Percentiles rank a stretch among this genome's conserved stretches.
Conservation (phyloP, 257 asterid genomes). For the Solanum sejunctum region DNA sequence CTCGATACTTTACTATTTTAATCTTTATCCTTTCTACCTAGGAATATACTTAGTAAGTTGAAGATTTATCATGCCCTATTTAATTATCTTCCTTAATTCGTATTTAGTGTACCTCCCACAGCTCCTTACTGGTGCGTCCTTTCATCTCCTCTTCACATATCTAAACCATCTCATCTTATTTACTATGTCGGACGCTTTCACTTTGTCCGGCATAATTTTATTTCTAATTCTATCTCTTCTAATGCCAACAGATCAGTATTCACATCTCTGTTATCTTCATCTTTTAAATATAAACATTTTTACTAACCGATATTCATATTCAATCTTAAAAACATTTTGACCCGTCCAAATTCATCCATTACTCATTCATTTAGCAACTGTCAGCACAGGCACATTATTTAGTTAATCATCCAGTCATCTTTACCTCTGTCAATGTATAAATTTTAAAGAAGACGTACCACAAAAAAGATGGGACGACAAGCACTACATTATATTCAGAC, state of each 20-base stretch:
- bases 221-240: not conserved
- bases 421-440: not conserved
- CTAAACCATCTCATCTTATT: not conserved
- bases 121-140: not conserved
- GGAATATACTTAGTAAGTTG: not conserved
- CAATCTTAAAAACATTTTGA: not conserved
- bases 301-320: too few relatives aligned
- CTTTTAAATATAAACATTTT: not conserved
- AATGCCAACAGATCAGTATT: not conserved
- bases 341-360: not conserved
- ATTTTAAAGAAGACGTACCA: not conserved
- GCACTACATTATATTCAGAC: not conserved
- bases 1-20: not conserved
- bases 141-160: not conserved
- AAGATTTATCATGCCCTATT: not conserved
- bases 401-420: slow-evolving; percentile 15
- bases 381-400: not conserved
- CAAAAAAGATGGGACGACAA: not conserved
- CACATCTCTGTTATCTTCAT: not conserved
- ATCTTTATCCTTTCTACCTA: not conserved
- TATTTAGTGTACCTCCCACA: not conserved
- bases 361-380: not conserved
- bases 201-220: not conserved
- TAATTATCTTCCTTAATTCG: not conserved
- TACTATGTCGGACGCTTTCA: not conserved